Evolutionary conservation across 768 basidiomycete species (phyloP).

Genomic region (Fomitopsis serialis): DNA sequence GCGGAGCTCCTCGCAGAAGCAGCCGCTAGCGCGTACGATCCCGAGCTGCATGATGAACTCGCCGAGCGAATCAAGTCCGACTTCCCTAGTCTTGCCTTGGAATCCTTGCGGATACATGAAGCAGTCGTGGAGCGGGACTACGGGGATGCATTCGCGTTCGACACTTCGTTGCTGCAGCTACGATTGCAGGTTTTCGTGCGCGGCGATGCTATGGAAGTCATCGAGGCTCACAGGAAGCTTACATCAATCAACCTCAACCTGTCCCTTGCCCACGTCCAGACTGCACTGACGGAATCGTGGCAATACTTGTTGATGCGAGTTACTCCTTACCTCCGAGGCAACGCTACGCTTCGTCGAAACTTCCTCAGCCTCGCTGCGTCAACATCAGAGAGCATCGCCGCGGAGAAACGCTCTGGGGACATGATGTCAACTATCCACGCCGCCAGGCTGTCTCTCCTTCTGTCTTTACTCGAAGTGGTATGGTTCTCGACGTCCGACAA

Average conservation of each 20-base stretch:
- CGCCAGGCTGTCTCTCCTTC: conserved; percentile 65
- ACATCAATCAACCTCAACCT: conserved; percentile 83
- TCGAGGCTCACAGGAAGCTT: conserved; percentile 52
- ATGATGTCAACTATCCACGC: conserved; percentile 83
- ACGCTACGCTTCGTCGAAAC: conserved; percentile 47
- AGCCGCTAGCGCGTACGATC: conserved; percentile 64
- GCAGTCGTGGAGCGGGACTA: conserved; percentile 65
- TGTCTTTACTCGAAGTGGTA: conserved; percentile 72
- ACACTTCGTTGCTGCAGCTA: conserved; percentile 49
- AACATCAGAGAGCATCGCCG: conserved; percentile 61
- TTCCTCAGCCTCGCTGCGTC: conserved; percentile 54
- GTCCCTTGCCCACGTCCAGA: conserved; percentile 78
- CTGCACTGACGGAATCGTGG: conserved; percentile 73
- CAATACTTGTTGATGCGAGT: conserved; percentile 61
- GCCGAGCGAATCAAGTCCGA: conserved; percentile 39
- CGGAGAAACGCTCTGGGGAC: conserved; percentile 69
- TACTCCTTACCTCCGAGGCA: conserved; percentile 58
- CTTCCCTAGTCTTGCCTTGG: conserved; percentile 59
- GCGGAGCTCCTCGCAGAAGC: conserved; percentile 67
- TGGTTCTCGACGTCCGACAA: conserved; percentile 65
- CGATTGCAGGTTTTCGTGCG: conserved; percentile 48
- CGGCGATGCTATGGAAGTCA: conserved; percentile 36
- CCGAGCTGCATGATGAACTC: conserved; percentile 62
- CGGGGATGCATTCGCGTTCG: conserved; percentile 78
- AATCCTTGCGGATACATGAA: conserved; percentile 59